Conservation (phyloP, 2,329 filamentous ascomycete genomes). For the Nothopassalora personata region DNA sequence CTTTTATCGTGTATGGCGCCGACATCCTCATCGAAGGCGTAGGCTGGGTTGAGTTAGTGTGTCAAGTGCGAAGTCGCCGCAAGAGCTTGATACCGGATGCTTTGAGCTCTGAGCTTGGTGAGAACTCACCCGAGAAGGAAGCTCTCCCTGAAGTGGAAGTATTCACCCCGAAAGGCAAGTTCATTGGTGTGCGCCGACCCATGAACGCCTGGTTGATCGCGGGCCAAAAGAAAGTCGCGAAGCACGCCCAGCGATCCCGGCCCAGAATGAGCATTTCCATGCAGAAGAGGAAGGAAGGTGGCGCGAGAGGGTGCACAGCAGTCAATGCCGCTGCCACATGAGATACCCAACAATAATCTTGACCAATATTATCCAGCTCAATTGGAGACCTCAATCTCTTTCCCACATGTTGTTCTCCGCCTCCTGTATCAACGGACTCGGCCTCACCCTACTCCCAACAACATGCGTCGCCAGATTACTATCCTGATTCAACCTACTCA, state of each 20-base stretch:
- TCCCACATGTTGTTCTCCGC: conserved; percentile 8
- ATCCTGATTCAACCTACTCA: conserved; percentile 27
- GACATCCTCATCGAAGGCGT: conserved; percentile 89
- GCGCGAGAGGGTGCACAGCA: conserved; percentile 29
- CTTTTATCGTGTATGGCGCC: conserved; percentile 71
- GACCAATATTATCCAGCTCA: background rate
- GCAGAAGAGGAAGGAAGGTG: conserved; percentile 23
- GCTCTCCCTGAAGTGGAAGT: conserved; percentile 69
- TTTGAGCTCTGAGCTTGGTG: conserved; percentile 17
- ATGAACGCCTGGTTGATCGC: conserved; percentile 65
- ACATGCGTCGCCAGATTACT: conserved; percentile 27
- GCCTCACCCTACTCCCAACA: conserved; percentile 20
- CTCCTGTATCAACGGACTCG: conserved; percentile 15
- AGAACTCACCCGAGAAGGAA: conserved; percentile 11
- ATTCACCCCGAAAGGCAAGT: conserved; percentile 78
- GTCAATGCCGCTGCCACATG: background rate
- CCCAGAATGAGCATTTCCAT: conserved; percentile 59
- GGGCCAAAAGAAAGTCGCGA: conserved; percentile 49
- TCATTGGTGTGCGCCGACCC: conserved; percentile 60
- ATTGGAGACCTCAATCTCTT: conserved; percentile 1
- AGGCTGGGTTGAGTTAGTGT: conserved; percentile 85
- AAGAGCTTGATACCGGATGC: conserved; percentile 20
- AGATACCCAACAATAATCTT: background rate
- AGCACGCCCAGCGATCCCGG: conserved; percentile 48
- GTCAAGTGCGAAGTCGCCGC: conserved; percentile 60